Conservation (phyloP, 2,329 filamentous ascomycete species). For the Aspergillus unguis region DNA sequence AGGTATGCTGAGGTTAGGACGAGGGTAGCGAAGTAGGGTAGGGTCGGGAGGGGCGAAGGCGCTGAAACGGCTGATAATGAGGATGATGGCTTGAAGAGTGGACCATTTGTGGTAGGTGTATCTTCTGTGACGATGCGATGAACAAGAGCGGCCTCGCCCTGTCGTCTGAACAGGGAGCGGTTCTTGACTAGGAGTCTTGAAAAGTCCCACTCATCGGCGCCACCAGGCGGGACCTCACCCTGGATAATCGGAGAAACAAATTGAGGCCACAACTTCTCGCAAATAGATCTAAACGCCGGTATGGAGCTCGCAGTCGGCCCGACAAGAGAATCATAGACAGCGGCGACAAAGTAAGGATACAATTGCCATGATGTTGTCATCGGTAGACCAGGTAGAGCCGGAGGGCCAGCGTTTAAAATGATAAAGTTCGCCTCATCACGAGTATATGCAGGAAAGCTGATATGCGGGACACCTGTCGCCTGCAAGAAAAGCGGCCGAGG, state of each 20-base stretch:
- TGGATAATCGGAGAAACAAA: conserved; percentile 76
- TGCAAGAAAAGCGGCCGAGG: conserved; percentile 69
- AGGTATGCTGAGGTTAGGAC: conserved; percentile 48
- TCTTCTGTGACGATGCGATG: conserved; percentile 40
- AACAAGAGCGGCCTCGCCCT: conserved; percentile 44
- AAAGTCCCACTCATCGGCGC: conserved; percentile 68
- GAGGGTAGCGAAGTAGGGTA: conserved; percentile 48
- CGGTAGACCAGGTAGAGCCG: conserved; percentile 31
- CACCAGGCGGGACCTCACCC: conserved; percentile 53
- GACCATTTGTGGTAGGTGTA: conserved; percentile 11
- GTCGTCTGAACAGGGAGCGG: conserved; percentile 44
- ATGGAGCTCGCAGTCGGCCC: conserved; percentile 78
- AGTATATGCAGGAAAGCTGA: conserved; percentile 81
- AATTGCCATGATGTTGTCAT: conserved; percentile 31
- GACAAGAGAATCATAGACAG: conserved; percentile 82
- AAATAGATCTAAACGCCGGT: conserved; percentile 66
- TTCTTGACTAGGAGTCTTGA: conserved; percentile 68
- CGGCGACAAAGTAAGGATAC: conserved; percentile 69
- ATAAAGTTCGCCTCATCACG: conserved; percentile 78
- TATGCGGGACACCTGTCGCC: conserved; percentile 66
- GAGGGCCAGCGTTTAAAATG: conserved; percentile 56
- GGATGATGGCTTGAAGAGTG: conserved; percentile 17
- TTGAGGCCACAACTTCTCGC: conserved; percentile 73
- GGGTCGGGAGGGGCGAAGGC: conserved; percentile 33
- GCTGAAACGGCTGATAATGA: conserved; percentile 20